Evolutionary conservation across 106 monocot species (phyloP).

Genomic region (Dactylorhiza incarnata): DNA sequence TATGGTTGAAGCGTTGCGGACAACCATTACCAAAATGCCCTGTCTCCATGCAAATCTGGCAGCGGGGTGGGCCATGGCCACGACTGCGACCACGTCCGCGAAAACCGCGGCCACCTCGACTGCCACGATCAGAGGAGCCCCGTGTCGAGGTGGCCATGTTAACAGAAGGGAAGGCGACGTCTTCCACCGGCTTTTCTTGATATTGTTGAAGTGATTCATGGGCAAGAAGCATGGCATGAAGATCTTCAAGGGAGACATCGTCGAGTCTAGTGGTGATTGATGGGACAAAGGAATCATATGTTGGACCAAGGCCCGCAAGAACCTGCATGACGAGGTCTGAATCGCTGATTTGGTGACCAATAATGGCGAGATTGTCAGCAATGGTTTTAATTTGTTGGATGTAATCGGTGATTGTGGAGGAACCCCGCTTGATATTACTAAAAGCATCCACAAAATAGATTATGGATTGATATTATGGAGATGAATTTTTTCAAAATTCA

Average conservation of each 20-base stretch:
- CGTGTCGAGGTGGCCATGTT: background rate
- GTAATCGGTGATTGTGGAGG: too few species aligned
- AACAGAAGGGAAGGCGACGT: background rate
- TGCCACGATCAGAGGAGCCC: background rate
- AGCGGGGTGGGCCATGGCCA: background rate
- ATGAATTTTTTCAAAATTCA: too few species aligned
- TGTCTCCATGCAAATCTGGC: too few species aligned
- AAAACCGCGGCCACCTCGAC: background rate
- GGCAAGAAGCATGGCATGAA: conserved; percentile 2
- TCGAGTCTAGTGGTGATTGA: conserved; percentile 1
- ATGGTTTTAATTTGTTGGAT: too few species aligned
- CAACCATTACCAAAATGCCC: too few species aligned
- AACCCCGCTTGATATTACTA: too few species aligned
- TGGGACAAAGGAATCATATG: too few species aligned
- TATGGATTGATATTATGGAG: too few species aligned
- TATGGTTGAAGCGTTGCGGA: too few species aligned
- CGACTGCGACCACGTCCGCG: background rate
- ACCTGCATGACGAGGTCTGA: background rate
- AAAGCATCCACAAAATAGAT: too few species aligned
- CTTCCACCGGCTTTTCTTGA: background rate
- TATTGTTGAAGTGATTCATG: background rate
- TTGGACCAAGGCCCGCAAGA: background rate
- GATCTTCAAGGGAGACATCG: background rate
- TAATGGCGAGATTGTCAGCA: conserved; percentile 2
- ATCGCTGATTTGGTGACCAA: background rate